Base-by-base conservation (phyloP, 768 basidiomycete genomes). In the Agrocybe pediades region DNA sequence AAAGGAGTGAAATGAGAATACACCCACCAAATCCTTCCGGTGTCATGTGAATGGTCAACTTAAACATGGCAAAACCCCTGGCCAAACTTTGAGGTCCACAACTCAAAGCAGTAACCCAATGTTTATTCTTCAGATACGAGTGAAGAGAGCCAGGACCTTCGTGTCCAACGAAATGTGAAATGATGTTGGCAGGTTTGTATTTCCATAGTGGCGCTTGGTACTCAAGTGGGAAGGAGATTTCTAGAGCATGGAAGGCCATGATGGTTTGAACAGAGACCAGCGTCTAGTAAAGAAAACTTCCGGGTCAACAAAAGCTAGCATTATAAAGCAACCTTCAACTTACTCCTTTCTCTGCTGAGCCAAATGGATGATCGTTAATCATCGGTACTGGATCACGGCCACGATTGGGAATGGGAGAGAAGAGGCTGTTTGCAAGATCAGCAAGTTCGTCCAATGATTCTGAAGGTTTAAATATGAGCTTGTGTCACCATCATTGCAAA, bases 81-180 rank as follows among this genome's bases (percentile, higher is more conserved):
- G 82, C 91, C 6, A 92, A 79, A 27, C 77, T 73, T 60, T 89
- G 87, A 2, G 82, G 77, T 1, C 89, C 92, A 41, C 85, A 78
- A 50, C 79, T 83, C 46, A 98, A 74, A 11, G 77, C 76, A 24
- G 87, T 92, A 30, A 90, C 80, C 93, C 94, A 96, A 2, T 92
- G 91, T 64, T 88, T 89, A 56, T 79, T 77, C 73, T 96, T 98
- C 52, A 99, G 78, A 67, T 94, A 93, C 0, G 94, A 92, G 62
- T 91, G 81, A 25, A 98, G 72, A 0, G 96, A 98, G 1, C 96
- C 96, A 29, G 88, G 85, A 1, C 95, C 95, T 71, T 98, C 95
- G 65, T 98, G 93, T 0, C 95, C 95, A 26, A 94, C 71, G 63
- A 96, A 86, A 65, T 95, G 90, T 3, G 84, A 78, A 20, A 98